phyloP scores from a whole-genome alignment of 352 stramenopile genomes.

The Phytopythium kandeliae region DNA sequence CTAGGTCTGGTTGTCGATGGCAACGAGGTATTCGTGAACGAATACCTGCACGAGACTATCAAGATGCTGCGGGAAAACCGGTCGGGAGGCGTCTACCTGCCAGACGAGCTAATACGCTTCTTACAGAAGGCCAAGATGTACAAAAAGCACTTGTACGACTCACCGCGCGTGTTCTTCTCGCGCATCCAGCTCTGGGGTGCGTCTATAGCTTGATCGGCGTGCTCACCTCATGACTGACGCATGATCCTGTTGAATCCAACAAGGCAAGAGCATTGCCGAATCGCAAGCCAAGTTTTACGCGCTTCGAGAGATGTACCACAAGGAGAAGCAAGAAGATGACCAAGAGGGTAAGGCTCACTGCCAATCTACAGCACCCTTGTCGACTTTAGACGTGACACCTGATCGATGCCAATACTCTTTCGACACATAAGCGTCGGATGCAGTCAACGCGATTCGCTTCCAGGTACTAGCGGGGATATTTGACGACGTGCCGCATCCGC shows the following conservation, averaged over 20 bases:
- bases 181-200: constrained; percentile 60
- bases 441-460: constrained; percentile 23
- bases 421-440: not conserved
- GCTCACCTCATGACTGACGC: not conserved
- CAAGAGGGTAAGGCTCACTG: not conserved
- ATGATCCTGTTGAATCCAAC: not conserved
- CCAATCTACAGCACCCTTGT: too few relatives aligned
- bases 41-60: constrained; percentile 73
- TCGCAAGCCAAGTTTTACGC: constrained; percentile 70
- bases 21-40: constrained; percentile 41
- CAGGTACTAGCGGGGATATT: constrained; percentile 46
- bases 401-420: not conserved
- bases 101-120: constrained; percentile 56
- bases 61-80: constrained; percentile 49
- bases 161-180: constrained; percentile 53
- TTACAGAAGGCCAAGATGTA: constrained; percentile 61
- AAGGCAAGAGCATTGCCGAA: constrained; percentile 56
- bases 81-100: constrained; percentile 50
- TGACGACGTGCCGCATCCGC: constrained; percentile 27
- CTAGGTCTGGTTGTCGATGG: constrained; percentile 25
- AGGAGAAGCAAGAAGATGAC: constrained; percentile 17
- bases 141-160: constrained; percentile 27
- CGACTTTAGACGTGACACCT: too few relatives aligned
- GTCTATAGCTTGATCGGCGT: not conserved
- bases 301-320: constrained; percentile 58